Conservation (phyloP, 768 basidiomycete genomes). For the Rhizopogon vinicolor region DNA sequence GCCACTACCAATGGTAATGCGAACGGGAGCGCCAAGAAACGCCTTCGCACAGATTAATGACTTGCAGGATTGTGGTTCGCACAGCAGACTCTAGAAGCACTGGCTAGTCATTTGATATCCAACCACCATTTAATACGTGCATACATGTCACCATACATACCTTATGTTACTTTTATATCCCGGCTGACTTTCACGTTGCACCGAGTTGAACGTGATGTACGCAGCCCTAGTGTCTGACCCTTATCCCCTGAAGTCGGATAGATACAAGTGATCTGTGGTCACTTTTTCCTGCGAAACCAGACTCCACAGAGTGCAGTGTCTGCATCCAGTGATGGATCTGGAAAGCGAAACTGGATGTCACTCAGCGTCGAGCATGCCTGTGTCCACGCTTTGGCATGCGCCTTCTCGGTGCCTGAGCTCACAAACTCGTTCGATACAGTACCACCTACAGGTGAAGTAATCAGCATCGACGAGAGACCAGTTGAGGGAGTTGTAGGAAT, state of each 20-base stretch:
- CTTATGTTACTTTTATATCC: background rate
- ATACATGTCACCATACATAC: background rate
- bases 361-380: conserved; percentile 19
- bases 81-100: background rate
- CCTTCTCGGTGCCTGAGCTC: conserved; percentile 18
- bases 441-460: background rate
- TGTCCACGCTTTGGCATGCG: conserved; percentile 25
- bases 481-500: background rate
- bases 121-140: background rate
- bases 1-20: conserved; percentile 25
- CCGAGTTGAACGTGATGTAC: background rate
- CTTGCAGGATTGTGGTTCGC: background rate
- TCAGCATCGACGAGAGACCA: background rate
- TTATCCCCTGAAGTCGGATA: too few species aligned
- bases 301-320: conserved; percentile 27
- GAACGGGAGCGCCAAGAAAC: conserved; percentile 50
- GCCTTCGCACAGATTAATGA: conserved; percentile 47
- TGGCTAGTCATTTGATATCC: background rate
- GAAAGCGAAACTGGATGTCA: conserved; percentile 27
- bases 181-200: background rate
- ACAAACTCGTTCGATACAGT: conserved; percentile 22
- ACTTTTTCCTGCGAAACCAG: conserved; percentile 22
- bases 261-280: background rate
- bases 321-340: conserved; percentile 17
- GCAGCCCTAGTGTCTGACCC: too few species aligned